phyloP scores from a whole-genome alignment of 139 green algal genomes.

The Chlamydomonas sp. region DNA sequence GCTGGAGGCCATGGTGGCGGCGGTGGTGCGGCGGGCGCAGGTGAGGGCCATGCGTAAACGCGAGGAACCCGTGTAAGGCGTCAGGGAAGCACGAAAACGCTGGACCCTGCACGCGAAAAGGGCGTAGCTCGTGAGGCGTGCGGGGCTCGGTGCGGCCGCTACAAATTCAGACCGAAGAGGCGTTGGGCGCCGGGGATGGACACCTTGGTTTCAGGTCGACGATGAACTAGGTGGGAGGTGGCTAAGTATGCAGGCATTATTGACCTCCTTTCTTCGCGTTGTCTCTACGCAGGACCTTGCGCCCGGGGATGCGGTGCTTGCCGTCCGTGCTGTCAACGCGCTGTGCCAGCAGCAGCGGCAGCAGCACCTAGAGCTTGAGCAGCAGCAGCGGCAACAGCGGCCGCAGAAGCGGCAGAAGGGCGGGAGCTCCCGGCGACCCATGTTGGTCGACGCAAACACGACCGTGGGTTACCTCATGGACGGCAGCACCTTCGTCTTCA shows the following conservation, averaged over 20 bases:
- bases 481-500: no score
- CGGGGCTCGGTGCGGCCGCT: no score
- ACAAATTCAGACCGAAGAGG: no score
- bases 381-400: not conserved
- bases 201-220: no score
- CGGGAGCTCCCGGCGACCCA: not conserved
- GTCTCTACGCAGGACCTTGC: not conserved
- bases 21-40: not conserved
- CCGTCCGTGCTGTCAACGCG: not conserved
- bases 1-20: slow-evolving; percentile 6
- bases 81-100: not conserved
- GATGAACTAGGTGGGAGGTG: no score
- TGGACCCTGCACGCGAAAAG: not conserved
- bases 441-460: no score
- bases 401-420: not conserved
- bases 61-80: not conserved
- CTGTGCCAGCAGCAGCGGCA: not conserved
- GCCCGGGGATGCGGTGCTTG: not conserved
- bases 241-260: no score
- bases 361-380: not conserved
- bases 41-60: not conserved
- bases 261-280: no score
- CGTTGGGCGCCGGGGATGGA: no score
- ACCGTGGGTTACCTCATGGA: no score
- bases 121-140: not conserved